A percentile compares a stretch with the other conserved stretches of the same genome.
These are phyloP conservation scores for Chrysanthemum makinoi DNA, from an alignment of 129 eudicot genomes.

Conservation along the genomic window DNA sequence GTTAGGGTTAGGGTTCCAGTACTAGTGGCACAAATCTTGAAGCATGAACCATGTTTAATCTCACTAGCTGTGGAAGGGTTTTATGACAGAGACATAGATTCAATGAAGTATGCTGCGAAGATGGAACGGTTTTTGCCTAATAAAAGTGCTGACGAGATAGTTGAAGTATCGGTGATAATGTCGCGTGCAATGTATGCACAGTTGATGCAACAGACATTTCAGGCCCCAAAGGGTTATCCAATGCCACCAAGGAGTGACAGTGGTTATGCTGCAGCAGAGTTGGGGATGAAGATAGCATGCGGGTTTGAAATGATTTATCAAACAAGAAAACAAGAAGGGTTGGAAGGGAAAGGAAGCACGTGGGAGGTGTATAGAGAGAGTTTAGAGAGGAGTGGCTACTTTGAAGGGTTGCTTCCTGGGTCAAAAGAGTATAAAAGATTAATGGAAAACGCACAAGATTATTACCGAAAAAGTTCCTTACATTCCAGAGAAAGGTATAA, in stretches of 20 bases:
- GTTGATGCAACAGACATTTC: slow-evolving; percentile 82
- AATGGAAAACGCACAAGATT: slow-evolving; percentile 77
- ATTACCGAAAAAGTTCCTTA: slow-evolving; percentile 57
- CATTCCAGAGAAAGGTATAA: slow-evolving; percentile 67
- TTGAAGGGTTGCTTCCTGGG: slow-evolving; percentile 78
- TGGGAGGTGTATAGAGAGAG: slow-evolving; percentile 77
- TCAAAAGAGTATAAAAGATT: slow-evolving; percentile 74
- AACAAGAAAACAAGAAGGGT: slow-evolving; percentile 54
- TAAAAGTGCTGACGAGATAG: slow-evolving; percentile 66
- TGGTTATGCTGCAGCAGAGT: slow-evolving; percentile 69
- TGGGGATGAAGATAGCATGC: slow-evolving; percentile 95
- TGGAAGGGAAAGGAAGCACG: slow-evolving; percentile 77
- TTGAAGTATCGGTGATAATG: slow-evolving; percentile 58
- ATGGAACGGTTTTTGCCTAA: slow-evolving; percentile 71
- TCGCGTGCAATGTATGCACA: slow-evolving; percentile 96
- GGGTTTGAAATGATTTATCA: slow-evolving; percentile 98
- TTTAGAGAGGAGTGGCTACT: slow-evolving; percentile 71
- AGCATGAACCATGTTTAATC: slow-evolving; percentile 68
- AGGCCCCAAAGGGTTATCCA: slow-evolving; percentile 78
- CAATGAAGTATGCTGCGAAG: slow-evolving; percentile 70
- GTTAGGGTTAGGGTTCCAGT: slow-evolving; percentile 79
- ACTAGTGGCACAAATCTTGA: slow-evolving; percentile 62
- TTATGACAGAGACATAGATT: slow-evolving; percentile 85
- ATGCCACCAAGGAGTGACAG: slow-evolving; percentile 64
- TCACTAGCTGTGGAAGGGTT: slow-evolving; percentile 88